Conservation (phyloP, 2,329 filamentous ascomycete genomes). For the Didymosphaeria variabile region DNA sequence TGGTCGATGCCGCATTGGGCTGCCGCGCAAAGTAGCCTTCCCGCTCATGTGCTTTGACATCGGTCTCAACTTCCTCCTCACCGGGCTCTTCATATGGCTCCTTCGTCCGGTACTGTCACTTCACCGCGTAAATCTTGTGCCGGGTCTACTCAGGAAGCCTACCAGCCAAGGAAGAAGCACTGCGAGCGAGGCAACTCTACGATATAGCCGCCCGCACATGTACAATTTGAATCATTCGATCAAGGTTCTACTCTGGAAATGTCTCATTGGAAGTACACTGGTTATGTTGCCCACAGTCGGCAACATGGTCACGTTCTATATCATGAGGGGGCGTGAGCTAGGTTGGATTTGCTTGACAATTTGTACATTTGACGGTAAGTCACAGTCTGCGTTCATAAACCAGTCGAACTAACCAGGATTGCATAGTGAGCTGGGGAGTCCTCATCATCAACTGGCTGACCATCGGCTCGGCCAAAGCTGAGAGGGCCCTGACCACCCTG, state of each 20-base stretch:
- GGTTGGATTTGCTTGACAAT: slow-evolving; percentile 52
- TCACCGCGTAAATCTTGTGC: slow-evolving; percentile 18
- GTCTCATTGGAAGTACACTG: slow-evolving; percentile 38
- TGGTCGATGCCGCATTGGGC: slow-evolving; percentile 48
- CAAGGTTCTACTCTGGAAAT: slow-evolving; percentile 35
- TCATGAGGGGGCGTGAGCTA: slow-evolving; percentile 43
- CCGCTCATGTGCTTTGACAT: slow-evolving; percentile 49
- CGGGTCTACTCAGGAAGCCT: slow-evolving; percentile 14
- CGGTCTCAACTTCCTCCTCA: slow-evolving; percentile 47
- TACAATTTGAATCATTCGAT: slow-evolving; percentile 25
- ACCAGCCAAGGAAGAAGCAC: slow-evolving; percentile 7
- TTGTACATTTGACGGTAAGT: slow-evolving; percentile 51
- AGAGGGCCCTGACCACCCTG: slow-evolving; percentile 27
- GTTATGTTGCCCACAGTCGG: slow-evolving; percentile 49
- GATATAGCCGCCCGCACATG: slow-evolving; percentile 5
- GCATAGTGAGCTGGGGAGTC: slow-evolving; percentile 38
- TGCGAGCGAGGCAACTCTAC: not conserved
- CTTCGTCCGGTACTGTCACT: slow-evolving; percentile 37
- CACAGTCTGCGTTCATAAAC: not conserved
- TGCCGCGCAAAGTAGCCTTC: slow-evolving; percentile 44
- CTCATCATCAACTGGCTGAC: slow-evolving; percentile 44
- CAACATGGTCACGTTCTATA: slow-evolving; percentile 46
- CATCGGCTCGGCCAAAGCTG: slow-evolving; percentile 34
- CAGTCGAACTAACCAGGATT: slow-evolving; percentile 26
- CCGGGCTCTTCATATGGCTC: slow-evolving; percentile 46